Conservation (phyloP, 352 stramenopile genomes). For the Globisporangium radiosum region DNA sequence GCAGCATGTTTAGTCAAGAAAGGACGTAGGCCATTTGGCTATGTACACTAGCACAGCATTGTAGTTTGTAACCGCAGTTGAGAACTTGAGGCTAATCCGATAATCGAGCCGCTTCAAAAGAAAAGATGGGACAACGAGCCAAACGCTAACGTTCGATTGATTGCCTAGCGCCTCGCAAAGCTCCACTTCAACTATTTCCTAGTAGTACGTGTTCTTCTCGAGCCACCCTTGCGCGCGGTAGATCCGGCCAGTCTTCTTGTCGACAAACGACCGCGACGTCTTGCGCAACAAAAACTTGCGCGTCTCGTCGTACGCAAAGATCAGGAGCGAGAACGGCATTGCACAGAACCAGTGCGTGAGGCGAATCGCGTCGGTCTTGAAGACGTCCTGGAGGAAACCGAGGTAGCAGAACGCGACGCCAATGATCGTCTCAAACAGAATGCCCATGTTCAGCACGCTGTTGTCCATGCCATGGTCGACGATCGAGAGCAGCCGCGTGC, state of each 20-base stretch:
- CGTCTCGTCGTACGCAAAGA: slow-evolving; percentile 84
- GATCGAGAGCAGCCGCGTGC: slow-evolving; percentile 82
- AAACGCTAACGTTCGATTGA: background rate
- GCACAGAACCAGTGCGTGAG: slow-evolving; percentile 80
- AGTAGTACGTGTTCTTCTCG: slow-evolving; percentile 81
- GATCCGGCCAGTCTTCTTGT: slow-evolving; percentile 48
- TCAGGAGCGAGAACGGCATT: slow-evolving; percentile 78
- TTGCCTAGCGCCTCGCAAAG: no score
- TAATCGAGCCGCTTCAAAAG: no score
- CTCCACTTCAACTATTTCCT: slow-evolving; percentile 6
- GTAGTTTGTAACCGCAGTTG: no score
- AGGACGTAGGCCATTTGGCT: no score
- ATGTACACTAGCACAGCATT: no score
- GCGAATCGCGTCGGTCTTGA: slow-evolving; percentile 69
- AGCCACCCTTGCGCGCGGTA: slow-evolving; percentile 57
- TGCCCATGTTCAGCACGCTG: slow-evolving; percentile 82
- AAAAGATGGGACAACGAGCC: no score
- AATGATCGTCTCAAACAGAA: slow-evolving; percentile 83
- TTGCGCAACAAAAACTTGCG: slow-evolving; percentile 82
- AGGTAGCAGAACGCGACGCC: slow-evolving; percentile 73
- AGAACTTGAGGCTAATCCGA: no score
- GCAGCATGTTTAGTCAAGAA: no score
- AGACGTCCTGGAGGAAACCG: slow-evolving; percentile 51
- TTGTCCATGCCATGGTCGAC: slow-evolving; percentile 84
- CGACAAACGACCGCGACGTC: slow-evolving; percentile 51